Base-by-base conservation (phyloP, 1,139 yeast species). In the Lodderomyces oxycetoniae region DNA sequence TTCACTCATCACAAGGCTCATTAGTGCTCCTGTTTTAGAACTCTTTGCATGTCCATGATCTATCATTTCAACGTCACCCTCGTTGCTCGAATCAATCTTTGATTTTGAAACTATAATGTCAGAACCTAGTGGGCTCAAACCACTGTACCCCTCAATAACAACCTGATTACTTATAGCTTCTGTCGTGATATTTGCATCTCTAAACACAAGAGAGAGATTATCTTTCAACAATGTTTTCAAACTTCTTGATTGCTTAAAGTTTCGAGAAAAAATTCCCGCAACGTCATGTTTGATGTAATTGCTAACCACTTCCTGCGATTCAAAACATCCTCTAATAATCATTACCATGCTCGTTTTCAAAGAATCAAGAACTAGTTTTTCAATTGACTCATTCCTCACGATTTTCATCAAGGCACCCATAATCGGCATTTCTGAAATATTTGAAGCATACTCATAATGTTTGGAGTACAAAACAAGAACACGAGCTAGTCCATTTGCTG, bases 271-370 rank as follows among this genome's bases (percentile, higher is more conserved):
- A 19, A 59, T 52, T 21, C 60, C 61, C 5, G 61, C 49, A 11
- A 81, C 46, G 36, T 77, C 80, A 39, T 71, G 54, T 14, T 58
- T 51, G 53, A 86, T 74, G 29, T 73, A 59, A 13, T 61, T 60
- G 17, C 65, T 61, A 12, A 87, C 59, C 11, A 75, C 59, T 0
- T 67, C 69, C 0, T 61, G 57, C 1, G 77, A 71, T 52, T 89
- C 97, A 50, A 79, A 77, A 38, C 88, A 77, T 35, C 84, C 68
- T 49, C 96, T 71, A 4, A 81, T 56, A 19, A 87, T 61, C 16
- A 77, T 61, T 1, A 51, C 56, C 14, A 57, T 26, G 27, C 45
- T 39, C 15, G 52, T 42, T 43, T 38, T 45, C 30, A 45, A 37
- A 4, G 45, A 41, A 8, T 43, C 47, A 5, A 21, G 17, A 17